A percentile compares a stretch with the other conserved stretches of the same genome.
phyloP scores from a whole-genome alignment of 371 early-diverging fungal genomes.

The Zychaea mexicana region DNA sequence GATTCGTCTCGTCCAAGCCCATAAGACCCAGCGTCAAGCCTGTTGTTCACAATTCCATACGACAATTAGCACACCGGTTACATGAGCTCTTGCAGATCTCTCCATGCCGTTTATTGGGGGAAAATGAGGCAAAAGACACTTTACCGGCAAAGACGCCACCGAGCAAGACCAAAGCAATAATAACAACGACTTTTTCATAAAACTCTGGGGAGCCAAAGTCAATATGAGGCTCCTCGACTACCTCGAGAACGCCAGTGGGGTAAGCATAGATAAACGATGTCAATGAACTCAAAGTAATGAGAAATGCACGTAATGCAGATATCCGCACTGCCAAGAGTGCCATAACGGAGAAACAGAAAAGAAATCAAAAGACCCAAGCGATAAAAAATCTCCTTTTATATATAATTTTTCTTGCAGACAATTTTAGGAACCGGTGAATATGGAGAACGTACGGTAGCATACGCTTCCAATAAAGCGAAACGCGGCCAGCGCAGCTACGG shows the following conservation, averaged over 20 bases:
- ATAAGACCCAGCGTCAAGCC: conserved; percentile 86
- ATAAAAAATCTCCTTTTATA: background rate
- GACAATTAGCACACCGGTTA: too few species aligned
- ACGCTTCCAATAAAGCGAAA: conserved; percentile 77
- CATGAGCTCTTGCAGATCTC: too few species aligned
- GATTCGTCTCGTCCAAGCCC: conserved; percentile 72
- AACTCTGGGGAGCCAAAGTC: conserved; percentile 10
- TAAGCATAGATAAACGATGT: conserved; percentile 19
- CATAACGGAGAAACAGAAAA: conserved; percentile 3
- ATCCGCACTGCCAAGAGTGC: conserved; percentile 9
- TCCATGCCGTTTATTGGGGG: too few species aligned
- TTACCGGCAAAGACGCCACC: conserved; percentile 79
- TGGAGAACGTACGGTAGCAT: conserved; percentile 62
- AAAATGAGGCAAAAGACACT: background rate
- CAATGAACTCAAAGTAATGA: conserved; percentile 9
- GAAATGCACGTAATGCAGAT: conserved; percentile 8
- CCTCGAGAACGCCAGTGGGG: conserved; percentile 12
- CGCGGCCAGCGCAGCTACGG: conserved; percentile 72
- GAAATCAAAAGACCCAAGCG: background rate
- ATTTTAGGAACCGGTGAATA: conserved; percentile 38
- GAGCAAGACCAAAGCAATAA: conserved; percentile 58
- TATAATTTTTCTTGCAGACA: background rate
- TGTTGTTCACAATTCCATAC: conserved; percentile 20
- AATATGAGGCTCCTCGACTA: conserved; percentile 4
- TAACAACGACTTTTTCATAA: conserved; percentile 25